Percentiles rank a stretch among this genome's conserved stretches.
Evolutionary conservation across 169 alveolate species (phyloP).

Genomic region (Plasmodium vivax): DNA sequence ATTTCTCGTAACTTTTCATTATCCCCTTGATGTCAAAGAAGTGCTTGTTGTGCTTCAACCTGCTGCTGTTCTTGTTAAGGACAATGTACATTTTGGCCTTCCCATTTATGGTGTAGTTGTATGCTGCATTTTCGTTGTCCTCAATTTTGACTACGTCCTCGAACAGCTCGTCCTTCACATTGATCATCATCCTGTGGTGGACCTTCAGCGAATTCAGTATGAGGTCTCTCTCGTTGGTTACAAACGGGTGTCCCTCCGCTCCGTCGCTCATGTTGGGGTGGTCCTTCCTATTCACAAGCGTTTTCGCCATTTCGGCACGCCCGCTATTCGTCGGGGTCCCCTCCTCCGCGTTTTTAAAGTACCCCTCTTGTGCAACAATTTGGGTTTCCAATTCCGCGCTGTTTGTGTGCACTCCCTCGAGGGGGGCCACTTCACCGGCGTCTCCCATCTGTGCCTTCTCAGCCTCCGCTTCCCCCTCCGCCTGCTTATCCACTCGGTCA

Average conservation of each 20-base stretch:
- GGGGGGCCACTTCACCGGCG: not conserved
- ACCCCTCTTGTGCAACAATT: not conserved
- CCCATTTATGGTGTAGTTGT: not conserved
- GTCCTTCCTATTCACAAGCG: not conserved
- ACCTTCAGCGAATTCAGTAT: constrained; percentile 34
- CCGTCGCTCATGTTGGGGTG: not conserved
- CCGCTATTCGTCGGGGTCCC: not conserved
- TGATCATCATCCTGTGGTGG: constrained; percentile 66
- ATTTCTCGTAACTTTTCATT: constrained; percentile 10
- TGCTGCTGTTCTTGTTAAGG: constrained; percentile 14
- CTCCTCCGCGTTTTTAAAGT: not conserved
- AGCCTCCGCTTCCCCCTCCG: not conserved
- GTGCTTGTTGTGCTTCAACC: constrained; percentile 18
- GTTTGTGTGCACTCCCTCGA: not conserved
- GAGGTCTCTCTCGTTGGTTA: constrained; percentile 24
- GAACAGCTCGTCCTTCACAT: constrained; percentile 55
- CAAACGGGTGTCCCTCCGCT: not conserved
- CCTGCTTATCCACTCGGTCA: not conserved
- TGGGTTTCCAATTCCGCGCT: not conserved
- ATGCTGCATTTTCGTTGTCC: constrained; percentile 10
- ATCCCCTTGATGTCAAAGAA: constrained; percentile 28
- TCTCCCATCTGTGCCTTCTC: not conserved
- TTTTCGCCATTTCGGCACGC: constrained; percentile 4
- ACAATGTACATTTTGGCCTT: constrained; percentile 32
- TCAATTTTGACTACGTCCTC: constrained; percentile 31